Evolutionary conservation across 352 stramenopile species (phyloP), one percentile per base, ranked within the genome.

Genomic region (Phytopythium sindhum): DNA sequence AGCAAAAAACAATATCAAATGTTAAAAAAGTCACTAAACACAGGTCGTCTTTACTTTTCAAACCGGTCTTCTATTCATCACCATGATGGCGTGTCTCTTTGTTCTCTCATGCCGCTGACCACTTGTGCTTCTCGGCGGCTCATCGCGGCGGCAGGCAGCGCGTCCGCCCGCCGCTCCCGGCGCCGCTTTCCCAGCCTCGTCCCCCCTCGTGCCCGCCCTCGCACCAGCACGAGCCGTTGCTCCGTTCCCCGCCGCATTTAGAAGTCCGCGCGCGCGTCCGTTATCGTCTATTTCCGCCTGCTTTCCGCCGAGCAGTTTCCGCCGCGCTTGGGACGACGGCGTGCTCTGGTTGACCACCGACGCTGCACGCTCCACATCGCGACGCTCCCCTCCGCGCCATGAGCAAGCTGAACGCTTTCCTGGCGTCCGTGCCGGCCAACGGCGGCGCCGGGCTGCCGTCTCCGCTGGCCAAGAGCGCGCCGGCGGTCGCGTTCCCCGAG

Each of bases 401-500:
- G 56, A 86, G 65, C 75, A 92, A 90, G 64, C 78, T 92, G 42
- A 89, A 89, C 67, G 84, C 84, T 42, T 92, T 92, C 72, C 70
- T 92, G 66, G 84, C 84, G 52, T 61, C 81, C 14, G 75, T 92
- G 61, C 84, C 84, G 11, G 74, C 80, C 47, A 92, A 92, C 61
- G 44, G 21, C 21, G 21, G 45, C 45, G n/a, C 10, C 45, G 74
- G 70, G 10, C 67, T 74, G 52, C 69, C 72, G 8, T 78, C 70
- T 23, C 81, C 68, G 21, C 68, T 75, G 29, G 63, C 60, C 50
- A 73, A 73, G 61, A 69, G 65, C 44, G 63, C 69, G 35, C 61
- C 67, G 37, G 65, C 61, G 5, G 57, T 71, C 23, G 58, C 50
- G 15, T 74, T 80, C 53, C 67, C 70, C 21, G 71, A 72, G 48